Conservation (phyloP, 495 filamentous ascomycete species). For the Parmelia sp. region DNA sequence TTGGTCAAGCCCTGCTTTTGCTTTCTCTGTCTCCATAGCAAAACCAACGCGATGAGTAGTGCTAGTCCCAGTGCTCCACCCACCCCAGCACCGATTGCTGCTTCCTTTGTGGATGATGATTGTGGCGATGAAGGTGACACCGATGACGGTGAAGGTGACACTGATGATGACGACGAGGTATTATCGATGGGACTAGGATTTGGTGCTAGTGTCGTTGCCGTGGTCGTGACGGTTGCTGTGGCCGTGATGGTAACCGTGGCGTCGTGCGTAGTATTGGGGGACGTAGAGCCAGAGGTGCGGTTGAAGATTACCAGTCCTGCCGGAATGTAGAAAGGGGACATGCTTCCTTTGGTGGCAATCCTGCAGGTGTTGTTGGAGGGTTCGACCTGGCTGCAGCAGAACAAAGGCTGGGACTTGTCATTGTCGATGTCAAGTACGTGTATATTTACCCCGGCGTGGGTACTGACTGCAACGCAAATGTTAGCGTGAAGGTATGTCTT, state of each 20-base stretch:
- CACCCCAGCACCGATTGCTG: not conserved
- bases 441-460: not conserved
- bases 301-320: constrained; percentile 1
- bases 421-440: not conserved
- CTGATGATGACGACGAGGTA: not conserved
- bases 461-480: not conserved
- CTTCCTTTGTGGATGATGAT: not conserved
- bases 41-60: not conserved
- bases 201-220: not conserved
- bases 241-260: not conserved
- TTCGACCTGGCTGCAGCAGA: not conserved
- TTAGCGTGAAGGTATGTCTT: not conserved
- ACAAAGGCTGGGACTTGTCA: not conserved
- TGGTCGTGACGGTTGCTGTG: not conserved
- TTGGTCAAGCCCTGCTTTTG: not conserved
- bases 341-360: not conserved
- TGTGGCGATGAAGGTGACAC: not conserved
- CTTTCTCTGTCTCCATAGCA: not conserved
- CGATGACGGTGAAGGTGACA: not conserved
- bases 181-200: not conserved
- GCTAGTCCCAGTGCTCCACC: not conserved
- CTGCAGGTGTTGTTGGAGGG: not conserved
- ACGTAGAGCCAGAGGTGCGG: constrained; percentile 3
- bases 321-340: not conserved
- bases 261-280: not conserved